Evolutionary conservation across 768 basidiomycete species (phyloP).

Genomic region (Psilocybe subaeruginosa): DNA sequence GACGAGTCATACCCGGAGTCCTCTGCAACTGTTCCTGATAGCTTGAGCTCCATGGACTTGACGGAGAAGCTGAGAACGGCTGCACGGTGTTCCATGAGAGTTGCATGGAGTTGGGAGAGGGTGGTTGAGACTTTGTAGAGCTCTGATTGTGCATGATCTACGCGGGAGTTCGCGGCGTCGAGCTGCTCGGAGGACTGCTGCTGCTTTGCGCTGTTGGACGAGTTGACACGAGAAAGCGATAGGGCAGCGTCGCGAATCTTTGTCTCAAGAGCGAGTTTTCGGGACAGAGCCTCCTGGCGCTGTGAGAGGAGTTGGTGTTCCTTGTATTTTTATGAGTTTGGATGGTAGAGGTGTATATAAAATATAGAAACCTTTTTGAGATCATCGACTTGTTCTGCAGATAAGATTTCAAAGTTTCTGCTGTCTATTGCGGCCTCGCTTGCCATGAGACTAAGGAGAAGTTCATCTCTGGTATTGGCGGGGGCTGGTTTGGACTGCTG

Average conservation of each 20-base stretch:
- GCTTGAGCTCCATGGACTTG: constrained; percentile 65
- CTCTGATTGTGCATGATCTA: constrained; percentile 72
- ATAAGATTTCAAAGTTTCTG: constrained; percentile 76
- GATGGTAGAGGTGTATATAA: not conserved
- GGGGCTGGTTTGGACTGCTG: constrained; percentile 3
- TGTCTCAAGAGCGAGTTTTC: constrained; percentile 79
- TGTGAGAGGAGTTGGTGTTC: constrained; percentile 75
- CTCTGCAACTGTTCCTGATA: constrained; percentile 27
- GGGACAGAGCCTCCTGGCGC: constrained; percentile 65
- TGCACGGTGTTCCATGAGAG: constrained; percentile 80
- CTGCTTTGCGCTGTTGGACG: constrained; percentile 48
- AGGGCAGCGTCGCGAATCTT: constrained; percentile 88
- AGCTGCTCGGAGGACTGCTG: constrained; percentile 63
- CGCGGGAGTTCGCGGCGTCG: constrained; percentile 71
- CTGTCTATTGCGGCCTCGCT: constrained; percentile 96
- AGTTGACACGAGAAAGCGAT: constrained; percentile 72
- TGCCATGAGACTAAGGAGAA: constrained; percentile 87
- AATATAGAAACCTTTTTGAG: constrained; percentile 47
- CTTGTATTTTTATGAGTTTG: constrained; percentile 40
- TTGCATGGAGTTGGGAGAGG: constrained; percentile 60
- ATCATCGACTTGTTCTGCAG: constrained; percentile 52
- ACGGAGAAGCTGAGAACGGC: constrained; percentile 78
- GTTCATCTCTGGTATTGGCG: constrained; percentile 74
- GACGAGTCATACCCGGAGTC: constrained; percentile 61
- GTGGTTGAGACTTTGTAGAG: constrained; percentile 69